Evolutionary conservation across 345 rosid genomes (phyloP).

Genomic region (Erucastrum elatum): DNA sequence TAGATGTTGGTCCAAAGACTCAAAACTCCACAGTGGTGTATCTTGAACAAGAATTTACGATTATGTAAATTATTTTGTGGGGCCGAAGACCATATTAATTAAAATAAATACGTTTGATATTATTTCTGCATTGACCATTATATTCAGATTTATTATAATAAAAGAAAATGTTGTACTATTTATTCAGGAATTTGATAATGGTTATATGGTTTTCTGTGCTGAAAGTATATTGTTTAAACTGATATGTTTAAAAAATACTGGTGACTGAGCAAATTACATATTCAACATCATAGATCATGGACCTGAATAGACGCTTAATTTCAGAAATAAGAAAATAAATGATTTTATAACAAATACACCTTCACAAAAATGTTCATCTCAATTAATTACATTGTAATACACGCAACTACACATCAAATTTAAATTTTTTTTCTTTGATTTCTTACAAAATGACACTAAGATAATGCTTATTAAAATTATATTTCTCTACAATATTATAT

Average conservation of each 20-base stretch:
- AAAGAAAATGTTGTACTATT: background rate
- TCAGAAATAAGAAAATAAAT: background rate
- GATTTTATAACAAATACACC: background rate
- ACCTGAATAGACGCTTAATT: background rate
- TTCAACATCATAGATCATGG: background rate
- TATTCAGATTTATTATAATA: background rate
- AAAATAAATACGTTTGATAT: background rate
- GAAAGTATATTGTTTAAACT: background rate
- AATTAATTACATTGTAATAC: background rate
- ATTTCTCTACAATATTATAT: background rate
- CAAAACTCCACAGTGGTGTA: constrained; percentile 1
- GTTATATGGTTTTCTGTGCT: background rate
- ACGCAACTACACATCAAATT: background rate
- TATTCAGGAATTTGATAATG: background rate
- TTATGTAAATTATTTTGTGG: constrained; percentile 16
- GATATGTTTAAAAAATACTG: background rate
- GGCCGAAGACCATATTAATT: background rate
- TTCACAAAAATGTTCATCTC: background rate
- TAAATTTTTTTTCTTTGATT: background rate
- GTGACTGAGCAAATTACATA: background rate
- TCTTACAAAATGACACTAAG: background rate
- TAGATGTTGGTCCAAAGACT: constrained; percentile 19
- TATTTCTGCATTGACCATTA: constrained; percentile 20
- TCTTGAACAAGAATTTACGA: constrained; percentile 19
- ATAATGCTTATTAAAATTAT: background rate